phyloP scores from a whole-genome alignment of 1,284 basidiomycete species.

The Leccinum discolor region DNA sequence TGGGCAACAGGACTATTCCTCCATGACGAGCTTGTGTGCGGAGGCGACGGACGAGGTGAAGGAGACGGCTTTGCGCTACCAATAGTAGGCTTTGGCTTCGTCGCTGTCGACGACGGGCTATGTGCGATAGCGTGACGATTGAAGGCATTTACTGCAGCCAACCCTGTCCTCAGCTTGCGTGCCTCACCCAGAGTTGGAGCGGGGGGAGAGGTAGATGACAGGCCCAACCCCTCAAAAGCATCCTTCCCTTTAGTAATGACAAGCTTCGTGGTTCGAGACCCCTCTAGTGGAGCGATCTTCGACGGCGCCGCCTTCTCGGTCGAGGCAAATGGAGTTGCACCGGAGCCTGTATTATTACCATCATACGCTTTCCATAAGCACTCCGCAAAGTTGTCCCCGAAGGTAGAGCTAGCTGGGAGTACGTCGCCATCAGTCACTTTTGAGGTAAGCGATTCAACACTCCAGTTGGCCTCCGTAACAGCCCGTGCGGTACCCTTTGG shows the following conservation, averaged over 20 bases:
- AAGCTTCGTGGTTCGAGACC: constrained; percentile 29
- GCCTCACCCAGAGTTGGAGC: constrained; percentile 76
- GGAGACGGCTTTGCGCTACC: constrained; percentile 36
- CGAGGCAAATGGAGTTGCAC: constrained; percentile 22
- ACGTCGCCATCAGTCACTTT: constrained; percentile 25
- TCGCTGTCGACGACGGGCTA: constrained; percentile 21
- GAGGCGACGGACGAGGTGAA: constrained; percentile 47
- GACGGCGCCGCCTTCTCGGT: constrained; percentile 23
- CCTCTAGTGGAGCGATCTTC: constrained; percentile 28
- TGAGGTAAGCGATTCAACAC: constrained; percentile 29
- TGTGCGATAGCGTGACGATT: constrained; percentile 21
- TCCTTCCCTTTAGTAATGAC: constrained; percentile 50
- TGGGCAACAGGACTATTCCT: constrained; percentile 15
- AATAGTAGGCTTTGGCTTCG: constrained; percentile 34
- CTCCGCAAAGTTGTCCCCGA: constrained; percentile 59
- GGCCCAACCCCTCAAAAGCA: constrained; percentile 76
- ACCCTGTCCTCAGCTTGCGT: constrained; percentile 64
- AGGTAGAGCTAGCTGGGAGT: constrained; percentile 22
- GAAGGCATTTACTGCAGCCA: constrained; percentile 48
- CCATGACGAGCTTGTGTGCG: constrained; percentile 22
- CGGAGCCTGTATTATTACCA: constrained; percentile 24
- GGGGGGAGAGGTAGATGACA: constrained; percentile 45
- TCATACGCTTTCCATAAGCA: constrained; percentile 55
- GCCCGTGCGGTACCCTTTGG: constrained; percentile 18
- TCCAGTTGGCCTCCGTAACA: constrained; percentile 50